Base-by-base conservation (phyloP, 2,329 filamentous ascomycete species). In the Chaetothyriales sp. region DNA sequence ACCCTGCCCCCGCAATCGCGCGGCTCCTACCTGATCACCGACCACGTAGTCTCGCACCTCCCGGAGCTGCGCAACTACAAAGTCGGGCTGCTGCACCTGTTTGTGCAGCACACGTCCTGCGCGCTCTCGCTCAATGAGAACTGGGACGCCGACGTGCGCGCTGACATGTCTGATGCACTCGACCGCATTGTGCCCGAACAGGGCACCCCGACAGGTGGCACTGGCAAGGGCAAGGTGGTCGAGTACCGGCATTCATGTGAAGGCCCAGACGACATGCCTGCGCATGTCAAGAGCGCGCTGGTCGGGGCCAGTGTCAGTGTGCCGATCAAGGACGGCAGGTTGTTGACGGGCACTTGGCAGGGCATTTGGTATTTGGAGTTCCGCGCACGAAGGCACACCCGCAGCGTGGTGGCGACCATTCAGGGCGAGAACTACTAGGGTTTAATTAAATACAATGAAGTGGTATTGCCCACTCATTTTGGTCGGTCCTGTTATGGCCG, bases 351-450 rank as follows among this genome's bases (percentile, higher is more conserved):
- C 1, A 83, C 80, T 15, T 75, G 73, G 73, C 71, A 74, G 58
- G 81, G 92, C 0, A 90, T 97, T 54, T 97, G 87, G 86, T 94
- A 94, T 67, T 71, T 95, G 58, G 92, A 97, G 69, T 97, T 97
- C 66, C 77, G 90, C 52, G 77, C 73, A 2, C 73, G 73, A 60
- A 87, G 80, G 69, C 89, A 95, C 69, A 75, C 80, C 57, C 78
- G 92, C 63, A 85, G 81, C 65, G 78, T 97, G 10, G 83, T 98
- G 56, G 90, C 90, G 50, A 97, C 92, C 1, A 94, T 97, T 56
- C 89, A 97, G 68, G 92, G 90, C 44, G 86, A 95, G 72, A 81
- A 78, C 71, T 66, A 63, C 52, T 73, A 62, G 67, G 44, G 4
- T n/a, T 44, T 19, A n/a, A 19, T 19, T n/a, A 44, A 44, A 44